These are phyloP conservation scores for Lomentospora prolificans DNA, from an alignment of 2,329 filamentous ascomycete species.

Conservation along the genomic window DNA sequence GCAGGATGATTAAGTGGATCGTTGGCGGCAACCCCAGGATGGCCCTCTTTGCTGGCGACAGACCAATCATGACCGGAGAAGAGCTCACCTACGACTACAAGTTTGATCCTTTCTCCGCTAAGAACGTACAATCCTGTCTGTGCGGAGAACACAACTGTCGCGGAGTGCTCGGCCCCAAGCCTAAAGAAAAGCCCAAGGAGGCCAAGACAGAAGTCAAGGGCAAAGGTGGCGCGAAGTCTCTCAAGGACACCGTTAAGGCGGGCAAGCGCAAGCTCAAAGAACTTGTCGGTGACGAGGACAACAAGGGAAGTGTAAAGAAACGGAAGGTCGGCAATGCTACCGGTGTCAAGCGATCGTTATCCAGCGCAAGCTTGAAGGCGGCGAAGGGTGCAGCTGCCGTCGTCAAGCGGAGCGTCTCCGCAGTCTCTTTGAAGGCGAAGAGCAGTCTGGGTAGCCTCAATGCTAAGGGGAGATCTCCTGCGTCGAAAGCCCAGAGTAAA, in stretches of 20 bases:
- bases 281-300: not conserved
- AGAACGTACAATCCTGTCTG: slow-evolving; percentile 58
- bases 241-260: slow-evolving; percentile 6
- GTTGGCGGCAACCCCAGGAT: slow-evolving; percentile 89
- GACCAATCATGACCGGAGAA: slow-evolving; percentile 85
- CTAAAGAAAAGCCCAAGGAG: slow-evolving; percentile 38
- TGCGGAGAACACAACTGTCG: slow-evolving; percentile 55
- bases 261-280: slow-evolving; percentile 9
- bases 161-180: slow-evolving; percentile 52
- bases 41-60: slow-evolving; percentile 88
- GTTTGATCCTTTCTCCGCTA: slow-evolving; percentile 59
- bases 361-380: slow-evolving; percentile 24
- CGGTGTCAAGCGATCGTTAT: slow-evolving; percentile 24
- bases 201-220: slow-evolving; percentile 19
- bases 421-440: slow-evolving; percentile 19
- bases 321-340: slow-evolving; percentile 14
- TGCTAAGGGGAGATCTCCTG: slow-evolving; percentile 16
- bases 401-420: slow-evolving; percentile 26
- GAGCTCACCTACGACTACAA: slow-evolving; percentile 92
- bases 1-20: slow-evolving; percentile 96
- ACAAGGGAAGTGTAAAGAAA: slow-evolving; percentile 7
- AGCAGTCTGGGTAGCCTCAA: slow-evolving; percentile 13
- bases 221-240: not conserved
- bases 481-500: slow-evolving; percentile 19
- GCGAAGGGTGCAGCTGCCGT: slow-evolving; percentile 26